A percentile compares a stretch with the other conserved stretches of the same genome.
Evolutionary conservation across 352 stramenopile species (phyloP).

Genomic region (Globisporangium ultimum): DNA sequence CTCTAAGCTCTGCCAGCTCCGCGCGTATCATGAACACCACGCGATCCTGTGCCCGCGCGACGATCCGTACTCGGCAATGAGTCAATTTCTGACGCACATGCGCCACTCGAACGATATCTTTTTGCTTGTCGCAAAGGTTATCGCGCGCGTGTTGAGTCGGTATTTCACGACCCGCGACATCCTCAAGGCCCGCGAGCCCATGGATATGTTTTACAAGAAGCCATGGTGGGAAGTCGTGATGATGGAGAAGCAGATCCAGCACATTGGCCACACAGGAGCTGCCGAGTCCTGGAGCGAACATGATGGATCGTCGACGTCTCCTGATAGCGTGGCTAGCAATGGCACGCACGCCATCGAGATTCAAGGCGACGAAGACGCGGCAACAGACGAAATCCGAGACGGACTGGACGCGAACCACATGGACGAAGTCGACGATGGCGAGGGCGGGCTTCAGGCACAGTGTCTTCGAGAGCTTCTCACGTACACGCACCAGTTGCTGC

Average conservation of each 20-base stretch:
- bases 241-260: conserved; percentile 10
- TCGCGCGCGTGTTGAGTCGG: conserved; percentile 62
- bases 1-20: conserved; percentile 69
- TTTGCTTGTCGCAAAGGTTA: conserved; percentile 81
- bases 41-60: conserved; percentile 67
- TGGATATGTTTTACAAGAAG: conserved; percentile 90
- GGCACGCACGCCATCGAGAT: too few relatives aligned
- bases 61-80: conserved; percentile 62
- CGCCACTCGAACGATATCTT: conserved; percentile 92
- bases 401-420: background rate
- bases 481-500: conserved; percentile 58
- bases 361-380: background rate
- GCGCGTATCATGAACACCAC: conserved; percentile 74
- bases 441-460: conserved; percentile 22
- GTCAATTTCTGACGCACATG: conserved; percentile 56
- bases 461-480: conserved; percentile 58
- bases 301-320: background rate
- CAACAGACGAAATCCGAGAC: background rate
- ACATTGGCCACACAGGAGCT: background rate
- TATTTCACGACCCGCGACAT: conserved; percentile 57
- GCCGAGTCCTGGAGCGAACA: background rate
- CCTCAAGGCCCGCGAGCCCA: conserved; percentile 58
- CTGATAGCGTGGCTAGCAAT: too few relatives aligned
- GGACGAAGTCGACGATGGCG: background rate
- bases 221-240: conserved; percentile 87